A percentile compares a stretch with the other conserved stretches of the same genome.
These are phyloP conservation scores for Spathaspora passalidarum DNA, from an alignment of 805 yeast genomes.

Conservation along the genomic window DNA sequence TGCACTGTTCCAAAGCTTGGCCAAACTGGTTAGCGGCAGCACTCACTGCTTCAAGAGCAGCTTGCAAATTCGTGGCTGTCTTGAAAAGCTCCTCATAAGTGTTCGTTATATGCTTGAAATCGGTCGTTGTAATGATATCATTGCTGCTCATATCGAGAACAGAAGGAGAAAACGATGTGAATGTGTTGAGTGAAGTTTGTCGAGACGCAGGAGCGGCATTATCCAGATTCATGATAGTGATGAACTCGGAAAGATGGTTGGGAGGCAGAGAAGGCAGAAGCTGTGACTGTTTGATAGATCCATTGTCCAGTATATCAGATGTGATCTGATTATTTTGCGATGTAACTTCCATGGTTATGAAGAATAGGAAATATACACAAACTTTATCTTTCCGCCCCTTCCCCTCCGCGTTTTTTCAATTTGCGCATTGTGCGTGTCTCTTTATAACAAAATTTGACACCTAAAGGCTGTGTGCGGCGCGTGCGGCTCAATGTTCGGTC, in stretches of 20 bases:
- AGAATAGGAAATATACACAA: background rate
- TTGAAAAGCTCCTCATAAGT: constrained; percentile 46
- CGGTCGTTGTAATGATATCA: constrained; percentile 52
- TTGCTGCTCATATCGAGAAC: constrained; percentile 55
- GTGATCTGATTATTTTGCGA: background rate
- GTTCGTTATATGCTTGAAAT: constrained; percentile 48
- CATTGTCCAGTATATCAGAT: background rate
- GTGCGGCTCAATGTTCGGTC: background rate
- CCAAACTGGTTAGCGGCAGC: constrained; percentile 72
- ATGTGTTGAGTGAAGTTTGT: constrained; percentile 36
- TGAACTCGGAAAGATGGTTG: constrained; percentile 60
- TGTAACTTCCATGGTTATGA: background rate
- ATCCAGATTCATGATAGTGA: constrained; percentile 38
- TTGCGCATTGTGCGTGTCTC: too few relatives aligned
- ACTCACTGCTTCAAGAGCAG: constrained; percentile 47
- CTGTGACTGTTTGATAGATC: background rate
- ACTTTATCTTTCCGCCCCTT: too few relatives aligned
- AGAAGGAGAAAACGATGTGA: constrained; percentile 49
- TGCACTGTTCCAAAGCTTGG: constrained; percentile 52
- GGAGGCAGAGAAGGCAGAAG: constrained; percentile 27
- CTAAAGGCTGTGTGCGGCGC: background rate
- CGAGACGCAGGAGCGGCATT: constrained; percentile 7
- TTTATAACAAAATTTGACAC: too few relatives aligned
- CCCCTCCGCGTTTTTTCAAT: background rate
- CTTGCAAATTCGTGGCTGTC: constrained; percentile 46